These are phyloP conservation scores for Colletotrichum falcatum DNA, from an alignment of 2,329 filamentous ascomycete genomes.

Conservation along the genomic window DNA sequence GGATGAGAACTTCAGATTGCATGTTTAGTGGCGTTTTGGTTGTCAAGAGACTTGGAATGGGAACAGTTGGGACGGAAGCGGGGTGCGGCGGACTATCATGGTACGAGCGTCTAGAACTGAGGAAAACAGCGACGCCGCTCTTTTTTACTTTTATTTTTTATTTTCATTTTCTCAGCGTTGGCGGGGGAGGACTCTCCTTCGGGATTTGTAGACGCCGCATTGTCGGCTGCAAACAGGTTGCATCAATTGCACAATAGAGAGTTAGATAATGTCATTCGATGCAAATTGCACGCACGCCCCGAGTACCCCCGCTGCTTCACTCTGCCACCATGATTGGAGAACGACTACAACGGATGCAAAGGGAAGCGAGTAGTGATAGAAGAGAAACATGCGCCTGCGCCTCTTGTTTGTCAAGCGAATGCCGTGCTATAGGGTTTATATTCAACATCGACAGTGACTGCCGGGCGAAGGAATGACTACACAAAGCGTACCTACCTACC, in stretches of 20 bases:
- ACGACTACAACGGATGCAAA: too few relatives aligned
- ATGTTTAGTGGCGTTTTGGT: constrained; percentile 36
- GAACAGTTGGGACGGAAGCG: constrained; percentile 8
- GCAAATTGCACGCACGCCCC: constrained; percentile 41
- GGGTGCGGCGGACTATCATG: constrained; percentile 21
- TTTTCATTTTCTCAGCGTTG: constrained; percentile 27
- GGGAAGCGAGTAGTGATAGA: too few relatives aligned
- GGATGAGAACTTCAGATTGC: constrained; percentile 19
- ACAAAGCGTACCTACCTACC: too few relatives aligned
- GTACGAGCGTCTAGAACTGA: constrained; percentile 21
- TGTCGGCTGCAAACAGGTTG: constrained; percentile 2
- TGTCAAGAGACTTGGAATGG: constrained; percentile 1
- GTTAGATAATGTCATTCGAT: constrained; percentile 30
- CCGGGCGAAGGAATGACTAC: neutral
- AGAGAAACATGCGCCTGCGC: neutral
- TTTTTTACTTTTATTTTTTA: constrained; percentile 28
- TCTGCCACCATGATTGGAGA: neutral
- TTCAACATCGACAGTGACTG: neutral
- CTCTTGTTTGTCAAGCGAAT: neutral
- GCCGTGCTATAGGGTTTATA: neutral
- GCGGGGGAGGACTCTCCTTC: constrained; percentile 3
- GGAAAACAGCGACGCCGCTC: constrained; percentile 28
- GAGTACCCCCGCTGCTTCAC: neutral
- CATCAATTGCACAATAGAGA: constrained; percentile 28
- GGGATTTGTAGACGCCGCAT: constrained; percentile 26